phyloP scores from a whole-genome alignment of 1,284 basidiomycete genomes.

The Rhodotorula sp. region DNA sequence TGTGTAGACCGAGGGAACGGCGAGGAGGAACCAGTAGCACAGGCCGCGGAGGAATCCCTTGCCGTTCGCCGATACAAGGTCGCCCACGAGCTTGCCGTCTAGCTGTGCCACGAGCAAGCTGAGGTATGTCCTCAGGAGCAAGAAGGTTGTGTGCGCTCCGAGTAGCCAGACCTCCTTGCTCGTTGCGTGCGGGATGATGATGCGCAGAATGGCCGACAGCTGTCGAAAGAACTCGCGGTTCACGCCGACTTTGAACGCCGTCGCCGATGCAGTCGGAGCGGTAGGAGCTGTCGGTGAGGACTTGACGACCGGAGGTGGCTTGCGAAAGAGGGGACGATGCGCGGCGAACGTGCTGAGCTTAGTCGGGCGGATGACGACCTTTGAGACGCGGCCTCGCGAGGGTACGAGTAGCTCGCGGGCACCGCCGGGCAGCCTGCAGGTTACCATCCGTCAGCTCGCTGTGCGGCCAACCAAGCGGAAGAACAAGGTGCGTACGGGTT shows the following conservation, averaged over 20 bases:
- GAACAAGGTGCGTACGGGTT: slow-evolving; percentile 8
- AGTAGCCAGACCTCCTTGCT: slow-evolving; percentile 79
- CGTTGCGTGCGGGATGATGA: slow-evolving; percentile 66
- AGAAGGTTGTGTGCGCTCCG: slow-evolving; percentile 78
- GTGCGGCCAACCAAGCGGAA: background rate
- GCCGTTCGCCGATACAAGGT: slow-evolving; percentile 83
- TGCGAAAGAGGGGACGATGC: slow-evolving; percentile 46
- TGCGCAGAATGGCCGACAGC: slow-evolving; percentile 70
- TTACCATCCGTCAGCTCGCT: too few species aligned
- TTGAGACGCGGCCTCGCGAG: slow-evolving; percentile 44
- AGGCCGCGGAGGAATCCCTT: slow-evolving; percentile 81
- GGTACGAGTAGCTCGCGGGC: slow-evolving; percentile 45
- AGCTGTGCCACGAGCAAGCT: slow-evolving; percentile 84
- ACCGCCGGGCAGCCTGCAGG: slow-evolving; percentile 32
- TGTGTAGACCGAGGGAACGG: slow-evolving; percentile 90
- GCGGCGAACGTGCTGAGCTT: slow-evolving; percentile 47
- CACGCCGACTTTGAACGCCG: slow-evolving; percentile 58
- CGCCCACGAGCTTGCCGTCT: slow-evolving; percentile 85
- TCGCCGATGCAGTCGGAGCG: background rate
- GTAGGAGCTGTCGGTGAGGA: background rate
- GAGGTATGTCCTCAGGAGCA: slow-evolving; percentile 80
- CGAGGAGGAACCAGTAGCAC: slow-evolving; percentile 84
- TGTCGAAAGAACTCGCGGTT: slow-evolving; percentile 78
- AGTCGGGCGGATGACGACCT: slow-evolving; percentile 51
- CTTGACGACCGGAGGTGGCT: slow-evolving; percentile 7